A percentile compares a stretch with the other conserved stretches of the same genome.
These are phyloP conservation scores for Saccharomycodes ludwigii DNA, from an alignment of 805 yeast species.

Conservation along the genomic window DNA sequence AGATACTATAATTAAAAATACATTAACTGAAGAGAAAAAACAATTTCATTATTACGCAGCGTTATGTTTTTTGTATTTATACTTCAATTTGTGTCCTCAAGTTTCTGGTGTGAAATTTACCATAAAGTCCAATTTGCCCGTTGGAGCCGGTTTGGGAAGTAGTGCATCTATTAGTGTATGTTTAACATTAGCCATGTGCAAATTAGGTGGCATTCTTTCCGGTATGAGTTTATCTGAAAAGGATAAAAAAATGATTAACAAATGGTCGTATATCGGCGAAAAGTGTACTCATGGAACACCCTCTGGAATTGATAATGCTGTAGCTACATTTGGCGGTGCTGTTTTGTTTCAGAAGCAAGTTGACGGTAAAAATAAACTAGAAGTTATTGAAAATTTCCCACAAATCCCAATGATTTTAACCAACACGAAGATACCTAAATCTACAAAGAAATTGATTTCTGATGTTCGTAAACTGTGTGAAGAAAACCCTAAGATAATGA, in stretches of 20 bases:
- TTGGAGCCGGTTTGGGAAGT: constrained; percentile 95
- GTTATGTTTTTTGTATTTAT: constrained; percentile 71
- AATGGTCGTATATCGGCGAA: constrained; percentile 89
- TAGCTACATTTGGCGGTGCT: constrained; percentile 93
- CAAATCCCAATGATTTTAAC: constrained; percentile 62
- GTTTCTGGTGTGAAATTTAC: constrained; percentile 45
- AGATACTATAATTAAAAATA: constrained; percentile 18
- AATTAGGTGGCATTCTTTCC: constrained; percentile 48
- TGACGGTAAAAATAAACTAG: constrained; percentile 15
- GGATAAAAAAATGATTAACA: constrained; percentile 54
- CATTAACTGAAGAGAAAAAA: constrained; percentile 32
- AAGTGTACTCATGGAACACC: constrained; percentile 95
- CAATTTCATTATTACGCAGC: constrained; percentile 68
- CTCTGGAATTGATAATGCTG: constrained; percentile 92
- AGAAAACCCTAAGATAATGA: constrained; percentile 41
- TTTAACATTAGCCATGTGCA: constrained; percentile 59
- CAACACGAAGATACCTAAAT: constrained; percentile 76
- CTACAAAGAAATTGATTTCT: constrained; percentile 75
- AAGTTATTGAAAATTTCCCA: constrained; percentile 40
- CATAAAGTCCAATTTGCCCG: constrained; percentile 75
- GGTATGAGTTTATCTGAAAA: constrained; percentile 24
- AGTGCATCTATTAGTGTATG: constrained; percentile 86
- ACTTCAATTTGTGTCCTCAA: constrained; percentile 41
- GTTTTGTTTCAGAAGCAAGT: constrained; percentile 63
- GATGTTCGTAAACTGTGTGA: constrained; percentile 48